Percentiles rank a stretch among this genome's conserved stretches.
Evolutionary conservation across 495 filamentous ascomycete species (phyloP).

Genomic region (Hypoxylon crocopeplum): DNA sequence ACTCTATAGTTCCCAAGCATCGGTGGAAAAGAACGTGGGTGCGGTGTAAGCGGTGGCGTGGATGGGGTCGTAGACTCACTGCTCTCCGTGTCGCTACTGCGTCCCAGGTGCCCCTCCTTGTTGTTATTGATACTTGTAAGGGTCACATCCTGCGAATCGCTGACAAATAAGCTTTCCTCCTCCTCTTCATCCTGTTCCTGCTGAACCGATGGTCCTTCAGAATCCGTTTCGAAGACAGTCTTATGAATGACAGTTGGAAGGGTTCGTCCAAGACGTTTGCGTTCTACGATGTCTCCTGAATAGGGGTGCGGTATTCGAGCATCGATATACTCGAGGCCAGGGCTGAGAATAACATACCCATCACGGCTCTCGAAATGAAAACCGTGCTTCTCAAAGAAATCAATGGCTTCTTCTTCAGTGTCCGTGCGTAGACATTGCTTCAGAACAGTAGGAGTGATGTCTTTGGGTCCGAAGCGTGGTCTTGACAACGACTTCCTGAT

Average conservation of each 20-base stretch:
- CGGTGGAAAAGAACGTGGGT: not conserved
- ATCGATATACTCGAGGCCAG: conserved; percentile 37
- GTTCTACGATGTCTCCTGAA: conserved; percentile 54
- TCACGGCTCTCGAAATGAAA: conserved; percentile 61
- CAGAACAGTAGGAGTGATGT: conserved; percentile 74
- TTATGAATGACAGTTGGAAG: conserved; percentile 52
- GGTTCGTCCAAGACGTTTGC: conserved; percentile 52
- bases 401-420: conserved; percentile 68
- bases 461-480: conserved; percentile 71
- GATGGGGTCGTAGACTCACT: not conserved
- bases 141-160: conserved; percentile 13
- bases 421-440: conserved; percentile 76
- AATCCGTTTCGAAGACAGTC: conserved; percentile 49
- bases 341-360: conserved; percentile 57
- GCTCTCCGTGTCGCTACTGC: not conserved
- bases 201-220: conserved; percentile 1
- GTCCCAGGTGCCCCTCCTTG: too few species aligned
- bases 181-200: conserved; percentile 2
- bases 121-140: not conserved
- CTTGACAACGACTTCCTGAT: conserved; percentile 67
- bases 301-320: conserved; percentile 52
- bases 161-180: conserved; percentile 45
- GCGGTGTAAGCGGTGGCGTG: not conserved
- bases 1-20: conserved; percentile 9
- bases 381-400: conserved; percentile 73